Conservation (phyloP, 116 monocot genomes). For the Cymodocea nodosa region DNA sequence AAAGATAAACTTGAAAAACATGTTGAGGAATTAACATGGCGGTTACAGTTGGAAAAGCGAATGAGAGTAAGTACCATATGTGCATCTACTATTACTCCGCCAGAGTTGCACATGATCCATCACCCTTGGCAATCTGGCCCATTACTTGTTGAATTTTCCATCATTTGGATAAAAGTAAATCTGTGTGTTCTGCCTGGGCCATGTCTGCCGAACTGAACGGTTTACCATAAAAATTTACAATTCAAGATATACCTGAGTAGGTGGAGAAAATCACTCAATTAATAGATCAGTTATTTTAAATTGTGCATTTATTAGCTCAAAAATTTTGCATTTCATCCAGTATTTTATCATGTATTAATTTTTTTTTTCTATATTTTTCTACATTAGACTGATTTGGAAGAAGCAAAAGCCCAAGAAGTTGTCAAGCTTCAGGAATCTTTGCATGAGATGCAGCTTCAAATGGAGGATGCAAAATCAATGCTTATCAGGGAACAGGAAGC, state of each 20-base stretch:
- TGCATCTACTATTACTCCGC: too few relatives aligned
- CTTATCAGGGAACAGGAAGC: slow-evolving; percentile 51
- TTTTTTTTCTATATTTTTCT: not conserved
- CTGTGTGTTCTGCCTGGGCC: too few relatives aligned
- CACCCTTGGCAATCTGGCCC: too few relatives aligned
- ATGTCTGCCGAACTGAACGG: too few relatives aligned
- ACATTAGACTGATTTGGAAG: slow-evolving; percentile 34
- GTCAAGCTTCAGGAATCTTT: slow-evolving; percentile 33
- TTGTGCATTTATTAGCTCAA: too few relatives aligned
- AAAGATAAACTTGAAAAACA: slow-evolving; percentile 73
- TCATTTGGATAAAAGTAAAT: too few relatives aligned
- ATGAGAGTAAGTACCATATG: slow-evolving; percentile 25
- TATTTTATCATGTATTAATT: not conserved
- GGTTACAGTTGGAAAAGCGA: slow-evolving; percentile 48
- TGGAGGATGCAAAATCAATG: slow-evolving; percentile 26
- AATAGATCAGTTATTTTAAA: too few relatives aligned
- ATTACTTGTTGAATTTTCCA: too few relatives aligned
- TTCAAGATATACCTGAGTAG: too few relatives aligned
- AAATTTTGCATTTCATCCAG: not conserved
- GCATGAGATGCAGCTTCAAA: slow-evolving; percentile 23
- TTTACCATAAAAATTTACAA: too few relatives aligned
- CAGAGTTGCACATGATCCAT: too few relatives aligned
- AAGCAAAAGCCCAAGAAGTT: slow-evolving; percentile 34
- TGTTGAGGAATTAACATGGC: slow-evolving; percentile 67
- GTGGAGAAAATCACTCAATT: too few relatives aligned